Evolutionary conservation across 2,329 filamentous ascomycete genomes (phyloP).

Genomic region (Fusarium penzigii): DNA sequence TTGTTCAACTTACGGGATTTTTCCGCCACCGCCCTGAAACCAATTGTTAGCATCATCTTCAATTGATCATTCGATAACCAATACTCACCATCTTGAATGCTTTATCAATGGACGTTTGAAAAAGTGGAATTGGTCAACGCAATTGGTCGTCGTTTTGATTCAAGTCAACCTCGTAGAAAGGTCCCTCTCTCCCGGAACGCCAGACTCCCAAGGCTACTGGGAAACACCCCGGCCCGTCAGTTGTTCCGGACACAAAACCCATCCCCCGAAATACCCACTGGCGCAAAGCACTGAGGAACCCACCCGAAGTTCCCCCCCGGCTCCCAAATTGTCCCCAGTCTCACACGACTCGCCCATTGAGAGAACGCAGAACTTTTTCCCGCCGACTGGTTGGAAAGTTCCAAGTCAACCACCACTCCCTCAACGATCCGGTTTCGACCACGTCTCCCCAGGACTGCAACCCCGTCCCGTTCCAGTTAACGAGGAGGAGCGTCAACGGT

Average conservation of each 20-base stretch:
- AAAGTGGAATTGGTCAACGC: constrained; percentile 24
- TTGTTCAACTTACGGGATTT: constrained; percentile 52
- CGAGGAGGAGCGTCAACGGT: too few relatives aligned
- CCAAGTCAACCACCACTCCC: constrained; percentile 11
- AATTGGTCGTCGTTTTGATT: constrained; percentile 22
- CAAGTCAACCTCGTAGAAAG: not conserved
- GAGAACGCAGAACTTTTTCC: constrained; percentile 39
- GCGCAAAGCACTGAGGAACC: not conserved
- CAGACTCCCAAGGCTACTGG: constrained; percentile 1
- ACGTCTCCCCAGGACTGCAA: not conserved
- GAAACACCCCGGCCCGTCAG: constrained; percentile 22
- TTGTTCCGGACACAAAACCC: constrained; percentile 22
- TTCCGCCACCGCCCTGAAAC: constrained; percentile 72
- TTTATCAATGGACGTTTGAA: constrained; percentile 37
- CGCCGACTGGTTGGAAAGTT: constrained; percentile 17
- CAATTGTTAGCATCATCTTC: constrained; percentile 40
- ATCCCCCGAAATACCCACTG: not conserved
- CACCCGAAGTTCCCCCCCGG: constrained; percentile 4
- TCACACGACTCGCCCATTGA: constrained; percentile 36
- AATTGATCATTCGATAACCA: not conserved
- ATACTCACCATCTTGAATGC: constrained; percentile 58
- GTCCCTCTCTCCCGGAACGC: not conserved
- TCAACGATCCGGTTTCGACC: constrained; percentile 12
- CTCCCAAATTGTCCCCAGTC: constrained; percentile 14
- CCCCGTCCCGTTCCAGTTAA: too few relatives aligned